These are phyloP conservation scores for Boletus barrowsii DNA, from an alignment of 768 basidiomycete species.

Conservation along the genomic window DNA sequence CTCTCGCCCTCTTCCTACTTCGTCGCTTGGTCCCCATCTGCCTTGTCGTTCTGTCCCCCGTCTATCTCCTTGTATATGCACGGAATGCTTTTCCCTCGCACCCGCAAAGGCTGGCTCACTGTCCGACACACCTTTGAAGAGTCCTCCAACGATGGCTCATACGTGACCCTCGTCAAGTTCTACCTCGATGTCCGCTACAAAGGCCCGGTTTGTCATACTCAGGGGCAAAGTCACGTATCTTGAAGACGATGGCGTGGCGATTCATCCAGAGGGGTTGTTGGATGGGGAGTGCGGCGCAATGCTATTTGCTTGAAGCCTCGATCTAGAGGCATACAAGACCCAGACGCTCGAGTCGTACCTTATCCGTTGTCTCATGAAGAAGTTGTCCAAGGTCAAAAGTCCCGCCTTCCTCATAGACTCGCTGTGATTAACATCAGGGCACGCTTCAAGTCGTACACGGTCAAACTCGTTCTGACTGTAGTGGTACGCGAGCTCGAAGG, in stretches of 20 bases:
- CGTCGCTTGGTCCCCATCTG: background rate
- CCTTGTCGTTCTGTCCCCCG: slow-evolving; percentile 31
- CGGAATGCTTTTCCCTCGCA: slow-evolving; percentile 49
- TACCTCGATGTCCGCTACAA: slow-evolving; percentile 76
- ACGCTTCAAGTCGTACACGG: slow-evolving; percentile 83
- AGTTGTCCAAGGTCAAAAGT: slow-evolving; percentile 87
- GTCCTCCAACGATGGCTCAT: slow-evolving; percentile 56
- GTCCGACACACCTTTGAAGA: slow-evolving; percentile 80
- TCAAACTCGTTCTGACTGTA: slow-evolving; percentile 85
- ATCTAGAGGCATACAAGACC: too few relatives aligned
- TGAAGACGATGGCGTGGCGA: too few relatives aligned
- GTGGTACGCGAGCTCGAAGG: slow-evolving; percentile 90
- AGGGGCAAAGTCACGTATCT: too few relatives aligned
- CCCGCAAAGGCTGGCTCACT: slow-evolving; percentile 80
- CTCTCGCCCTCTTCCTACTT: slow-evolving; percentile 40
- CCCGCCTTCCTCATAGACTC: slow-evolving; percentile 81
- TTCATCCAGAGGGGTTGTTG: too few relatives aligned
- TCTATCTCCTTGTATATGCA: slow-evolving; percentile 54
- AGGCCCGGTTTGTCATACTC: too few relatives aligned
- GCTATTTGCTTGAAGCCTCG: too few relatives aligned
- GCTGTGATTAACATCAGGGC: slow-evolving; percentile 83
- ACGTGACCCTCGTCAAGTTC: slow-evolving; percentile 75
- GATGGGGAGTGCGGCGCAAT: too few relatives aligned
- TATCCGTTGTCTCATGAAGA: slow-evolving; percentile 88
- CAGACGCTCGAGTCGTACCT: slow-evolving; percentile 78